phyloP scores from a whole-genome alignment of 1,284 basidiomycete species.

The Phylloporus gajari region DNA sequence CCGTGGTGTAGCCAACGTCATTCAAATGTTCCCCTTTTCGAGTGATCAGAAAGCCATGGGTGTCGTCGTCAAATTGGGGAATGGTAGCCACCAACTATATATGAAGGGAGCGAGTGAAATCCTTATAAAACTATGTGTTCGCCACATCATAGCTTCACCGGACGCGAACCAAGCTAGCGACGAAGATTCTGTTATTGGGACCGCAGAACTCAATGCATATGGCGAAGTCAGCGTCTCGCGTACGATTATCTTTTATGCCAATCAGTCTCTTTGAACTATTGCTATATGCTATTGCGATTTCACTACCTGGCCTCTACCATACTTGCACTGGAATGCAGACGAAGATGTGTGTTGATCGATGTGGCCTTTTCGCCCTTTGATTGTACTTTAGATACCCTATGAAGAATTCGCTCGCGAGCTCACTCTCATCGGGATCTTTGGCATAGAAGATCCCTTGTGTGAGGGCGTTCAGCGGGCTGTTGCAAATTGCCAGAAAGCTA shows the following conservation, averaged over 20 bases:
- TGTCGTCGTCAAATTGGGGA: conserved; percentile 77
- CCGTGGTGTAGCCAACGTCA: conserved; percentile 73
- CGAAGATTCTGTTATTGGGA: conserved; percentile 60
- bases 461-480: conserved; percentile 91
- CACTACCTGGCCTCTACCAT: conserved; percentile 83
- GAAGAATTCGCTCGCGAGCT: conserved; percentile 77
- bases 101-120: conserved; percentile 97
- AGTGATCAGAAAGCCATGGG: conserved; percentile 97
- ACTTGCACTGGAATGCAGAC: conserved; percentile 54
- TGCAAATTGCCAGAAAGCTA: conserved; percentile 85
- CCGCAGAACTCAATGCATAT: conserved; percentile 68
- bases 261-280: conserved; percentile 96
- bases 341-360: conserved; percentile 58
- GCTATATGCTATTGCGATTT: conserved; percentile 94
- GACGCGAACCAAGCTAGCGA: conserved; percentile 44
- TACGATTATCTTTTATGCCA: conserved; percentile 97
- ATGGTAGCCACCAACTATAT: conserved; percentile 77
- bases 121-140: conserved; percentile 77
- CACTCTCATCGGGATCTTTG: conserved; percentile 88
- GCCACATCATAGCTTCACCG: conserved; percentile 75
- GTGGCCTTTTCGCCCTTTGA: conserved; percentile 12
- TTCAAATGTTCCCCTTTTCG: conserved; percentile 96
- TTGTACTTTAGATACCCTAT: conserved; percentile 67
- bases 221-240: conserved; percentile 83
- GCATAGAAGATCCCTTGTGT: conserved; percentile 96